Conservation (phyloP, 352 stramenopile species). For the Detonula confervacea region DNA sequence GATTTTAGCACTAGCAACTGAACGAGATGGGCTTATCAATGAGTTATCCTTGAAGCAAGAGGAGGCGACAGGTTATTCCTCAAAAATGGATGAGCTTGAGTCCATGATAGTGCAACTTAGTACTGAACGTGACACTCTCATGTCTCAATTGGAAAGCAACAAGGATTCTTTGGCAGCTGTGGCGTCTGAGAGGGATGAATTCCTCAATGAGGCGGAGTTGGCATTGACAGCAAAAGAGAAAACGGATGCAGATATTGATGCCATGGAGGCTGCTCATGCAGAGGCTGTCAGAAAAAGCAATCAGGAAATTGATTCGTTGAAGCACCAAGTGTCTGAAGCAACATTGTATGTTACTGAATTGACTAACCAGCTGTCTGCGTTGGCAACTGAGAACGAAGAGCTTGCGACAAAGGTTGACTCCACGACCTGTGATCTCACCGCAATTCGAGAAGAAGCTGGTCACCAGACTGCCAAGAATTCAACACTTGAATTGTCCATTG, state of each 20-base stretch:
- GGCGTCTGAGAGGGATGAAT: slow-evolving; percentile 21
- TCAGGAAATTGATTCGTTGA: slow-evolving; percentile 28
- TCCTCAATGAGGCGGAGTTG: slow-evolving; percentile 16
- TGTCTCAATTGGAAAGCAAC: background rate
- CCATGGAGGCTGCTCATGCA: background rate
- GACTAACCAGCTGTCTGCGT: slow-evolving; percentile 13
- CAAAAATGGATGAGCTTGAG: slow-evolving; percentile 4
- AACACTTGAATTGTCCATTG: slow-evolving; percentile 23
- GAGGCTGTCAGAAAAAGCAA: background rate
- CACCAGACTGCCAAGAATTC: background rate
- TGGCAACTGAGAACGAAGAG: slow-evolving; percentile 7
- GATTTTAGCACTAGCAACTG: background rate
- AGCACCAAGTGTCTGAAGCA: slow-evolving; percentile 6
- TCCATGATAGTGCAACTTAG: slow-evolving; percentile 13
- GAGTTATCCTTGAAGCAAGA: slow-evolving; percentile 4
- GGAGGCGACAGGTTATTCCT: background rate
- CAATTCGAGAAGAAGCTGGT: background rate
- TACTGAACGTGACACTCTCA: background rate
- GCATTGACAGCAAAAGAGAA: slow-evolving; percentile 26
- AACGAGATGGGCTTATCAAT: slow-evolving; percentile 8
- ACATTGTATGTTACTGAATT: background rate
- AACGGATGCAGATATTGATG: slow-evolving; percentile 1
- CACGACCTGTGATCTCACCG: background rate
- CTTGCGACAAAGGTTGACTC: slow-evolving; percentile 16
- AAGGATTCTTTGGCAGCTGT: slow-evolving; percentile 10